A percentile compares a stretch with the other conserved stretches of the same genome.
These are phyloP conservation scores for Rhizopogon sp. DNA, from an alignment of 768 basidiomycete genomes.

Conservation along the genomic window DNA sequence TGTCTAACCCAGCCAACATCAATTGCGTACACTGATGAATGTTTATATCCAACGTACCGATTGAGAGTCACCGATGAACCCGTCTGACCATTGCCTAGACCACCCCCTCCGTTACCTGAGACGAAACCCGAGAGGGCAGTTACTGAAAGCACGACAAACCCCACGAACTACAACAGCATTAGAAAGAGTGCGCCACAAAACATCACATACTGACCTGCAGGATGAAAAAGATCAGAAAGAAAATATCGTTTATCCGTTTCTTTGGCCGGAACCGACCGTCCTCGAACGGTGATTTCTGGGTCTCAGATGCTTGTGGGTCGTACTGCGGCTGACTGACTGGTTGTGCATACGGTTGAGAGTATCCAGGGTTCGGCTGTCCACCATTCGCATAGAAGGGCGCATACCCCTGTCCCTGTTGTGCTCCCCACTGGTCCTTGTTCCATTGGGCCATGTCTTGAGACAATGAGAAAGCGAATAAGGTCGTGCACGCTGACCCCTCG, in stretches of 20 bases:
- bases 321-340: slow-evolving; percentile 18
- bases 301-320: slow-evolving; percentile 21
- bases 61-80: slow-evolving; percentile 64
- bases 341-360: slow-evolving; percentile 21
- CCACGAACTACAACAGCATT: slow-evolving; percentile 44
- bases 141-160: slow-evolving; percentile 64
- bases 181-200: not conserved
- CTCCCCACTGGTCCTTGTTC: slow-evolving; percentile 17
- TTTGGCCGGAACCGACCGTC: slow-evolving; percentile 64
- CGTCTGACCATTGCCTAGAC: slow-evolving; percentile 48
- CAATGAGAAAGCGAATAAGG: not conserved
- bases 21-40: not conserved
- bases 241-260: slow-evolving; percentile 66
- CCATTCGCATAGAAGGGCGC: slow-evolving; percentile 3
- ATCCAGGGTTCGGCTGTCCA: slow-evolving; percentile 14
- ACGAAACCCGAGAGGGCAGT: slow-evolving; percentile 62
- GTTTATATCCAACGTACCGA: slow-evolving; percentile 34
- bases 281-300: slow-evolving; percentile 50
- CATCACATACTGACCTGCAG: slow-evolving; percentile 42
- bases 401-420: slow-evolving; percentile 6
- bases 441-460: slow-evolving; percentile 9
- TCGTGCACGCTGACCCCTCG: not conserved
- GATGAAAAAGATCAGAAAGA: slow-evolving; percentile 70
- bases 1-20: slow-evolving; percentile 35
- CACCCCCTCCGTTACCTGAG: slow-evolving; percentile 64